Base-by-base conservation (phyloP, 2,329 filamentous ascomycete species). In the Parafenestella ontariensis region DNA sequence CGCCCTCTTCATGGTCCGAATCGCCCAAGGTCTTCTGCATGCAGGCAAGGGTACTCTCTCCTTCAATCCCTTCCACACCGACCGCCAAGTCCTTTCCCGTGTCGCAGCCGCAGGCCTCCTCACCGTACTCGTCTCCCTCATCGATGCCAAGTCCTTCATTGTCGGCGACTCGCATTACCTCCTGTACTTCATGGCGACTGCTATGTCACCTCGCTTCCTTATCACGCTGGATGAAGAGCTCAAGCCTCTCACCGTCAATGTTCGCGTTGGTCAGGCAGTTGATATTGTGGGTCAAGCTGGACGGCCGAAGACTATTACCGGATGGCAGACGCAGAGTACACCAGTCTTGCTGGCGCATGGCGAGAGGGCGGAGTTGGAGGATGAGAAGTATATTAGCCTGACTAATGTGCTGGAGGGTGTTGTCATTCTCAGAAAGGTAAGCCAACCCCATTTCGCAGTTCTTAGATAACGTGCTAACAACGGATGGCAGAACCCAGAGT, bases 261-360 rank as follows among this genome's bases (percentile, higher is more conserved):
- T 99, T 15, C 90, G 95, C 28, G 94, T 99, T 40, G 95, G 95
- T 77, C 96, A 99, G 79, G 95, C 96, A 15, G 96, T 99, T 18
- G 95, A 99, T 74, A 93, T 99, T 37, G 95, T 99, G 36, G 96
- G 95, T 46, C 95, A 98, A 77, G 95, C 96, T 11, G 95, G 95
- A 74, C 87, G 94, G 59, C 95, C 95, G 65, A 98, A 99, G 88
- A 99, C 95, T 2, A 99, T 99, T 70, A 99, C 95, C 9, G 95
- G 95, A 48, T 99, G 95, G 95, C 95, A 99, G 79, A 99, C 95
- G 63, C 95, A 99, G 82, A 97, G 91, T 81, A 99, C 95, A n/a
- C 95, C 95, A 0, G 95, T 99, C 42, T 82, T 99, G 54, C 81
- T 99, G 68, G 89, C 91, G n/a, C 89, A 96, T 72, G 95, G 96